Base-by-base conservation (phyloP, 371 early-diverging fungal species). In the Mortierella sp. region DNA sequence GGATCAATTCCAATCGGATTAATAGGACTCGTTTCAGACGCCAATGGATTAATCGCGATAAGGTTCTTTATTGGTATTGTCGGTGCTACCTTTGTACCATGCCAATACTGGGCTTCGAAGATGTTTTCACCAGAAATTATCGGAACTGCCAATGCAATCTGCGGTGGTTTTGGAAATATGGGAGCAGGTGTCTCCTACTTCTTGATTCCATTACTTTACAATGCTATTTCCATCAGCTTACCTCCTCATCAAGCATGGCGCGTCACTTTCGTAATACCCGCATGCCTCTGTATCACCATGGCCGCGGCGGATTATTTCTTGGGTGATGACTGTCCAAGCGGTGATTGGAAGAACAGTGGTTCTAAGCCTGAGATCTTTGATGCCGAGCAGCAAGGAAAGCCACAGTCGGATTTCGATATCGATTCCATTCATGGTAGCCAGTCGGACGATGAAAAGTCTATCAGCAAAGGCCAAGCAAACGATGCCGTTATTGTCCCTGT, bases 91-190 rank as follows among this genome's bases (percentile, higher is more conserved):
- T 92, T 92, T 86, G 91, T 92, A 0, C 91, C 92, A 15, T 92
- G 92, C 73, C 92, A 92, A 80, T 85, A 85, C 74, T 91, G 91
- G 91, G 85, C 91, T 22, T 89, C 88, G 9, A 82, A 86, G 41
- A 84, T 90, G 84, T 92, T 92, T 76, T 58, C 82, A 19, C 61
- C 74, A 21, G 76, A 86, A 10, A 81, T 90, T 57, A 87, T 92
- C 43, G 89, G 92, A 9, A 86, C 89, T 32, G 92, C 91, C 41
- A 92, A 92, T 76, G 91, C 92, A 21, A 61, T 91, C 50, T 86
- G 86, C 4, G 92, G 86, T 45, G 92, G 92, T 10, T 90, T 91
- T 87, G 92, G 92, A 28, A 91, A 92, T 69, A 89, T 90, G 87
- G 92, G 92, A 33, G 91, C 85, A 40, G 91, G 92, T 19, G 74